These are phyloP conservation scores for Rhizophora mangle DNA, from an alignment of 345 rosid genomes.

Conservation along the genomic window DNA sequence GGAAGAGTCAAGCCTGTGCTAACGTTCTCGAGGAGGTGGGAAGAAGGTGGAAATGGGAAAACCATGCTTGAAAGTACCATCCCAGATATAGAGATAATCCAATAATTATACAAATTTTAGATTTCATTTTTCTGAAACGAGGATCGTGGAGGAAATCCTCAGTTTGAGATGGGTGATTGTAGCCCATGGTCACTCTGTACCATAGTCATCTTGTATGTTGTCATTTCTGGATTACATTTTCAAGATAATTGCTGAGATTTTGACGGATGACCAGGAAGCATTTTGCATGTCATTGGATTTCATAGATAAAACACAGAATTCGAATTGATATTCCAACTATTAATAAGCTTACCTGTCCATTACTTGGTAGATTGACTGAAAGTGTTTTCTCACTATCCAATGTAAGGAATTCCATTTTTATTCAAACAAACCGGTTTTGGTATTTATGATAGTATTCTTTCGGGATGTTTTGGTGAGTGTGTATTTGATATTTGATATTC, in stretches of 20 bases:
- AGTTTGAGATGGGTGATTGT: neutral
- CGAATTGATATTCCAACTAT: no score
- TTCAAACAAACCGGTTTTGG: no score
- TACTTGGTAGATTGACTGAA: no score
- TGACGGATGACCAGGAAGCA: neutral
- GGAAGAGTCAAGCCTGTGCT: conserved; percentile 83
- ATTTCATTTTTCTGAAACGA: no score
- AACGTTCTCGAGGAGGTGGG: conserved; percentile 80
- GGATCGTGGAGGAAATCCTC: neutral
- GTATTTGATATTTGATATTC: no score
- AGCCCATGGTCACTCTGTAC: conserved; percentile 3
- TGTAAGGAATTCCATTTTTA: no score
- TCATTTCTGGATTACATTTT: neutral
- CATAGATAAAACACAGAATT: no score
- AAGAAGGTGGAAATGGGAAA: conserved; percentile 85
- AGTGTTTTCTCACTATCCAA: no score
- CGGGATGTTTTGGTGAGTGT: no score
- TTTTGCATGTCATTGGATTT: neutral
- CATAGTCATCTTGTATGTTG: neutral
- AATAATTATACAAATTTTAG: neutral
- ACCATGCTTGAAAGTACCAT: conserved; percentile 30
- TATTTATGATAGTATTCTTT: no score
- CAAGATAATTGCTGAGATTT: conserved; percentile 5
- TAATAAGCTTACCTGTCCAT: no score
- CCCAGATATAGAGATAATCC: neutral